Base-by-base conservation (phyloP, 345 rosid genomes). In the Citropsis articulata region DNA sequence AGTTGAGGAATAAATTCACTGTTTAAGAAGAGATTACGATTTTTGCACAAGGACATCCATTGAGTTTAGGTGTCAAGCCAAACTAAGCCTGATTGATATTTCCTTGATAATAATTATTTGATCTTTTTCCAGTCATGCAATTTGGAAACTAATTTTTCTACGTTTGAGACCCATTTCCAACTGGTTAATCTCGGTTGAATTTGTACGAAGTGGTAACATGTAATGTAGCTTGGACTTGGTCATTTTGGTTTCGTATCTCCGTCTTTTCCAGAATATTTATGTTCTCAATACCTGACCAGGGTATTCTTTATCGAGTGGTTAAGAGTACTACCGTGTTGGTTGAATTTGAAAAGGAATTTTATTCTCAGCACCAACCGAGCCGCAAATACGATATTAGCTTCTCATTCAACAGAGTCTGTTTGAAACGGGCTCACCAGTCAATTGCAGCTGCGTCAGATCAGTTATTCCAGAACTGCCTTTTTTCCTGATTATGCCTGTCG, bases 361-460 rank as follows among this genome's bases (percentile, higher is more conserved):
- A 71, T 62, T 50, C 71, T 48, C 85, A 85, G 78, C 85, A 85
- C 66, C 30, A 1, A 45, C 16, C 85, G 24, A 72, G 68, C 40
- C 10, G 28, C 68, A 83, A 56, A 74, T 85, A 87, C 53, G 79
- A 84, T 48, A 74, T 86, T 63, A 78, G 83, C 78, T 84, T 84
- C 83, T 86, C 89, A 48, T 84, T 82, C 78, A 86, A 84, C 75
- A 78, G 89, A 82, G 82, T 82, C 13, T 84, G 84, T 77, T 70
- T 82, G 28, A 82, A 84, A 67, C 79, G 89, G 78, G 84, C 83
- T 68, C 86, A 80, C 68, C 82, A 85, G 57, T 88, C 88, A 30
- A 71, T 81, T 14, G 78, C 80, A 80, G 84, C 85, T 22, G 81
- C 73, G 9, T 56, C 84, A 0, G 73, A 71, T 77, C 78, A 78